These are phyloP conservation scores for Waltergamsia citrina DNA, from an alignment of 2,329 filamentous ascomycete genomes.

Conservation along the genomic window DNA sequence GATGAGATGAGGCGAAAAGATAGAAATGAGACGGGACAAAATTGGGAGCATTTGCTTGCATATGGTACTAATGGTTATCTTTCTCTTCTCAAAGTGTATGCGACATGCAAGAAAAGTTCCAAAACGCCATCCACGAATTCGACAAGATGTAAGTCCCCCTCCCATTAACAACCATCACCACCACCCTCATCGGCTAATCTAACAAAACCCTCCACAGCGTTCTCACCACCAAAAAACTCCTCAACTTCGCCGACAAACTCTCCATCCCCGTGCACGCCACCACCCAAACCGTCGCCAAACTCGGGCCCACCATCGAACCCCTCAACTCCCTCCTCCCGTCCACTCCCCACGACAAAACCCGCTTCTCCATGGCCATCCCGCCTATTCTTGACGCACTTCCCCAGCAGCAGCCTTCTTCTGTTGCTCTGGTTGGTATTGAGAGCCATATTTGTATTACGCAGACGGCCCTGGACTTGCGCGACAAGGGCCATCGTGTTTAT, in stretches of 20 bases:
- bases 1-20: too few species aligned
- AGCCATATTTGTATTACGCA: conserved; percentile 91
- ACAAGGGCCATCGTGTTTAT: conserved; percentile 71
- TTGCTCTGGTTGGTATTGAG: conserved; percentile 85
- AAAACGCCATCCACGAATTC: conserved; percentile 73
- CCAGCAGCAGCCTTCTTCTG: conserved; percentile 31
- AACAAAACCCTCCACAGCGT: conserved; percentile 33
- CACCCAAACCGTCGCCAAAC: conserved; percentile 70
- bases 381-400: conserved; percentile 32
- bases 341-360: conserved; percentile 68
- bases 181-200: background rate
- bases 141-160: conserved; percentile 56
- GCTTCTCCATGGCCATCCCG: conserved; percentile 80
- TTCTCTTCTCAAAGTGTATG: conserved; percentile 60
- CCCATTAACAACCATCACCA: conserved; percentile 3
- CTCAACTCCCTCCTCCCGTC: conserved; percentile 48
- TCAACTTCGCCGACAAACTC: conserved; percentile 54
- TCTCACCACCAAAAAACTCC: conserved; percentile 58
- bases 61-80: background rate
- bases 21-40: too few species aligned
- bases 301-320: conserved; percentile 72
- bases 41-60: too few species aligned
- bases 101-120: conserved; percentile 92
- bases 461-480: conserved; percentile 74
- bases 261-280: conserved; percentile 75